phyloP scores from a whole-genome alignment of 2,329 filamentous ascomycete species.

The Pseudogymnoascus sp. region DNA sequence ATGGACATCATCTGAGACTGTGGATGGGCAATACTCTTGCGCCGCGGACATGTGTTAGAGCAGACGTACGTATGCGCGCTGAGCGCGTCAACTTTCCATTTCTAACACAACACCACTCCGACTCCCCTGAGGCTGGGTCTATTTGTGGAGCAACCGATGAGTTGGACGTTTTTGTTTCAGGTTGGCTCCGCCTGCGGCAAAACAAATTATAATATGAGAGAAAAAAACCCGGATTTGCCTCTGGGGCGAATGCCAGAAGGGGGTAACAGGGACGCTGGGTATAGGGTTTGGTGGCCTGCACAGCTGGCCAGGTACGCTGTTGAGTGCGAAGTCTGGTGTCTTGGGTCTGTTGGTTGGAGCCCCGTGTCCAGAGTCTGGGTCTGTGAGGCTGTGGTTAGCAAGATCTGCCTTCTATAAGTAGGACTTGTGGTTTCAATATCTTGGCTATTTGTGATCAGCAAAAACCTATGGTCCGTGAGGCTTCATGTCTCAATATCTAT shows the following conservation, averaged over 20 bases:
- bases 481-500: background rate
- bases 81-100: background rate
- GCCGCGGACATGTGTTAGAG: background rate
- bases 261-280: background rate
- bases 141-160: conserved; percentile 6
- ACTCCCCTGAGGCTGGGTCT: background rate
- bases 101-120: background rate
- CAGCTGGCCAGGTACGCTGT: background rate
- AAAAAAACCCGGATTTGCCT: background rate
- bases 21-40: background rate
- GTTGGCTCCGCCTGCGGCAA: background rate
- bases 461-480: background rate
- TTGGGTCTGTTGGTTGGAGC: background rate
- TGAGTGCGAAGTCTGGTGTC: background rate
- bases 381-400: conserved; percentile 4
- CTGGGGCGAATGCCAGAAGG: background rate
- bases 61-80: background rate
- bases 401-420: background rate
- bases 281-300: background rate
- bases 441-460: background rate
- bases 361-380: background rate
- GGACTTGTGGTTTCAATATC: background rate
- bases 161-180: conserved; percentile 7
- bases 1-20: background rate
- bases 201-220: conserved; percentile 3